These are phyloP conservation scores for Actinomortierella ambigua DNA, from an alignment of 371 early-diverging fungal species.

Conservation along the genomic window DNA sequence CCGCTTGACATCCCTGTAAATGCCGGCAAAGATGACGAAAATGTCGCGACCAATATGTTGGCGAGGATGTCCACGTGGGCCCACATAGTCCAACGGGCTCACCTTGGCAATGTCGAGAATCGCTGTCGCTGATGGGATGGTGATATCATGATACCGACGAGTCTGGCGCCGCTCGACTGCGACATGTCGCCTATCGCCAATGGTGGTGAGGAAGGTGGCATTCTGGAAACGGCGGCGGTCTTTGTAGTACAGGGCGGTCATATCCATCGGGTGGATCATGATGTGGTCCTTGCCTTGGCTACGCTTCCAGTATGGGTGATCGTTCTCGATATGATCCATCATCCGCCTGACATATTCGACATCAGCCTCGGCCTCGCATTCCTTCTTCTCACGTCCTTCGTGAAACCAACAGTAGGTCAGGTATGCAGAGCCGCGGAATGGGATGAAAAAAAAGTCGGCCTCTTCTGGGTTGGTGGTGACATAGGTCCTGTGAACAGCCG, in stretches of 20 bases:
- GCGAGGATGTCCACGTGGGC: conserved; percentile 46
- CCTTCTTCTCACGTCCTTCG: conserved; percentile 33
- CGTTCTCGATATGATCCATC: conserved; percentile 57
- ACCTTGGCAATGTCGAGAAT: conserved; percentile 49
- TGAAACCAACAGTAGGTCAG: conserved; percentile 52
- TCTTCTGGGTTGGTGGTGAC: conserved; percentile 57
- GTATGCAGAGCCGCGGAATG: conserved; percentile 62
- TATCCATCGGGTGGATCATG: conserved; percentile 62
- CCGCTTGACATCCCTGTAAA: conserved; percentile 48
- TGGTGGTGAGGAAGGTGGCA: conserved; percentile 57
- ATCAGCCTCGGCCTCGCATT: conserved; percentile 57
- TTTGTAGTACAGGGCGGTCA: conserved; percentile 55
- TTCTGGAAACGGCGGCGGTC: conserved; percentile 43
- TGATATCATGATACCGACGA: conserved; percentile 56
- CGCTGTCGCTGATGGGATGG: conserved; percentile 58
- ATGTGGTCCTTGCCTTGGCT: conserved; percentile 54
- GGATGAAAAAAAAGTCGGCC: conserved; percentile 60
- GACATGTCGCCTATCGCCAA: conserved; percentile 52
- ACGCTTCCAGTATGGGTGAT: conserved; percentile 57
- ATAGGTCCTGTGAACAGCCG: conserved; percentile 49
- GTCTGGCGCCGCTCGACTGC: conserved; percentile 42
- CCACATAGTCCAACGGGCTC: conserved; percentile 46
- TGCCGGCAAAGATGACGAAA: conserved; percentile 56
- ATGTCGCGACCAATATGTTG: conserved; percentile 46
- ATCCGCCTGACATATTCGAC: conserved; percentile 53